These are phyloP conservation scores for Ophiostoma quercus DNA, from an alignment of 2,329 filamentous ascomycete genomes.

Conservation along the genomic window DNA sequence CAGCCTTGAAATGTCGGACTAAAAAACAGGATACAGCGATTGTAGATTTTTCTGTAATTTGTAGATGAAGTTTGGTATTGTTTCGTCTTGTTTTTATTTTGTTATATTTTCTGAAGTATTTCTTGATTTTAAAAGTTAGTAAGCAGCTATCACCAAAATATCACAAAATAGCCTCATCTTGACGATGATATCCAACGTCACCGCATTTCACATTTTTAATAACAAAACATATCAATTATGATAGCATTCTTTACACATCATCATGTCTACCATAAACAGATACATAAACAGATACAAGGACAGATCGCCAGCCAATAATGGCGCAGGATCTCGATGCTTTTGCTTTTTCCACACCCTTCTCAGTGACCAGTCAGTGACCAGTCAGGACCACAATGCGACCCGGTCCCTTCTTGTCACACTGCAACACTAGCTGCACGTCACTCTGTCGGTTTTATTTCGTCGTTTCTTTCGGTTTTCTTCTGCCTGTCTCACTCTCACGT, in stretches of 20 bases:
- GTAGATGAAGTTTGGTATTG: background rate
- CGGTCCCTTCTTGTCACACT: slow-evolving; percentile 18
- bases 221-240: no score
- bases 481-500: background rate
- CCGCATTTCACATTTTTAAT: no score
- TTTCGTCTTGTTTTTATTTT: background rate
- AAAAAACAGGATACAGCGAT: slow-evolving; percentile 55
- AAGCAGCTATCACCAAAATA: no score
- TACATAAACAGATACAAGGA: background rate
- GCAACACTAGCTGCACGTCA: slow-evolving; percentile 21
- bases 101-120: background rate
- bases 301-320: slow-evolving; percentile 17
- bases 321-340: slow-evolving; percentile 19
- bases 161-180: background rate
- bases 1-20: slow-evolving; percentile 57
- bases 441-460: background rate
- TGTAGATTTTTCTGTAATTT: background rate
- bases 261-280: no score
- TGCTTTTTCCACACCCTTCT: background rate
- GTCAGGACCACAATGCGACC: background rate
- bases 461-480: background rate
- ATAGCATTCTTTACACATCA: no score
- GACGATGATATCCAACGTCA: background rate
- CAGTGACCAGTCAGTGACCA: no score
- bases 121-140: no score